Evolutionary conservation across 2,329 filamentous ascomycete species (phyloP).

Genomic region (Orbilia oligospora): DNA sequence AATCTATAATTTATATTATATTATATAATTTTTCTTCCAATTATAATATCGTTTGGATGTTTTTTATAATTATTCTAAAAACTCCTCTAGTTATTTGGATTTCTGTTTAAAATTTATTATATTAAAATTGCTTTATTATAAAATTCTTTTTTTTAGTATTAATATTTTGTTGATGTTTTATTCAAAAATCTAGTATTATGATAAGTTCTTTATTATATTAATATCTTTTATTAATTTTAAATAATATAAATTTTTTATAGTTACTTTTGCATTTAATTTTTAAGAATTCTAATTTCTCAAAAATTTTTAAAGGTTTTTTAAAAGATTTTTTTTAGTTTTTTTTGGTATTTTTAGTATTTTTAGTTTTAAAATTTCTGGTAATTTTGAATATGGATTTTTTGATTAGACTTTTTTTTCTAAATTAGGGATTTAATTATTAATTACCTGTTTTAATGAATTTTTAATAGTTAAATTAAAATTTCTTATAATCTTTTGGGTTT

Average conservation of each 20-base stretch:
- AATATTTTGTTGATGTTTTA: too few relatives aligned
- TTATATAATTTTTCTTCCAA: too few relatives aligned
- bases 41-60: too few relatives aligned
- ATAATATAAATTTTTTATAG: background rate
- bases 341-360: background rate
- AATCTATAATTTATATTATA: too few relatives aligned
- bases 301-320: background rate
- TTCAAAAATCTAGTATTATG: too few relatives aligned
- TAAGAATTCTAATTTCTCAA: too few relatives aligned
- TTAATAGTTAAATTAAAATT: conserved; percentile 1
- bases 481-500: conserved; percentile 1
- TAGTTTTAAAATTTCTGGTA: background rate
- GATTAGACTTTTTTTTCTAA: background rate
- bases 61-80: too few relatives aligned
- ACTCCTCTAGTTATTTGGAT: too few relatives aligned
- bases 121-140: too few relatives aligned
- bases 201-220: background rate
- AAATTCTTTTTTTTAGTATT: too few relatives aligned
- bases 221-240: background rate
- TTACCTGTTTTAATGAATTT: background rate
- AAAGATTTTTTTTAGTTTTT: too few relatives aligned
- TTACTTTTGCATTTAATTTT: background rate
- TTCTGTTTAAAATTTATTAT: too few relatives aligned
- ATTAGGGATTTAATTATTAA: background rate
- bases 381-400: background rate